Evolutionary conservation across 106 monocot genomes (phyloP), one percentile per base, ranked within the genome.

Genomic region (Dendrobium officinale): DNA sequence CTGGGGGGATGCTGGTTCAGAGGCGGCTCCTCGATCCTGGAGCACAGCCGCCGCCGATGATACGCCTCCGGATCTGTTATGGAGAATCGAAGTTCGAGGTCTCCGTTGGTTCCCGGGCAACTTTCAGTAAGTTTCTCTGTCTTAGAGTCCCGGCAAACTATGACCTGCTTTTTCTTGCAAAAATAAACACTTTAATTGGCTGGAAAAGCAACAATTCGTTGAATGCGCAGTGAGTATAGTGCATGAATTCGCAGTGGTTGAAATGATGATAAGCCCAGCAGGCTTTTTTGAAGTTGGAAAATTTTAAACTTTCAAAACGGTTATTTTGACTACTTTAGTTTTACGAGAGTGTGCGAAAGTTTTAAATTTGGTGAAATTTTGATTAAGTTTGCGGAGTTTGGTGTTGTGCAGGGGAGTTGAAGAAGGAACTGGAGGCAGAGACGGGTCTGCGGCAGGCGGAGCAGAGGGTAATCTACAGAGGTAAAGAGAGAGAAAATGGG

Each of bases 1-100:
- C 91, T 4, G 79, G 91, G 10, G 93, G 93, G 19, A 88, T 93
- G 87, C 86, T 93, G 33, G 93, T 93, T 40, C 93, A 93, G 93
- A 83, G 80, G 88, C 78, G 92, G n/a, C n/a, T 42, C 47, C 73
- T 61, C 37, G 19, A 27, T 40, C 78, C 40, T 6, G 77, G 24
- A 31, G 49, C 81, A 26, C 73, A 51, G 78, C 74, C 86, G 68
- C 75, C 81, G 73, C 75, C 78, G 42, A 68, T 37, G 72, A 74
- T 92, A 10, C 68, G 80, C 27, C 80, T 95, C 4, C 72, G 87
- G 75, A 84, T 95, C 45, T 24, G 73, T 13, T 89, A 83, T 79
- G 90, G 89, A 73, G 82, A 82, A 27, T 77, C 79, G 18, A 48
- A 84, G 79, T 79, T 85, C 81, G 84, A 95, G 73, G 59, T 92